Conservation (phyloP, 2,329 filamentous ascomycete species). For the Aquanectria penicillioides region DNA sequence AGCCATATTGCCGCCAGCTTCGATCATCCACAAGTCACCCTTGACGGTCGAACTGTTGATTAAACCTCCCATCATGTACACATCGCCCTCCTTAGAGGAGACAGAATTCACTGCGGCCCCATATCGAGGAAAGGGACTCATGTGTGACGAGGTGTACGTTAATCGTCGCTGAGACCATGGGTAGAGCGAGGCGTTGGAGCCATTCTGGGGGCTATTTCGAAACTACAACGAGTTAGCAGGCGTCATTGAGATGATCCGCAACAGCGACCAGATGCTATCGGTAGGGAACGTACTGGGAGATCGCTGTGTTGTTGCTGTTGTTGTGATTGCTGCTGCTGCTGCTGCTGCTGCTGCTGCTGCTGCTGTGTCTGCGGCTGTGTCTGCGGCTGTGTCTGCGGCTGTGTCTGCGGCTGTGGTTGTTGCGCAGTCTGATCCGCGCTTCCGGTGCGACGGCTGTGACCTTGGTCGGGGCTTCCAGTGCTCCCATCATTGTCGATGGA, state of each 20-base stretch:
- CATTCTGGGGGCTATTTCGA: constrained; percentile 63
- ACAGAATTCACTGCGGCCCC: constrained; percentile 93
- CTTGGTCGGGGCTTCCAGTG: constrained; percentile 72
- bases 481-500: constrained; percentile 71
- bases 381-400: constrained; percentile 26
- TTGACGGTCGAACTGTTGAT: constrained; percentile 96
- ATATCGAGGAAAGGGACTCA: constrained; percentile 94
- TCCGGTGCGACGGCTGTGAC: constrained; percentile 64
- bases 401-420: constrained; percentile 17
- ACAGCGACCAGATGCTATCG: too few species aligned
- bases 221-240: constrained; percentile 51
- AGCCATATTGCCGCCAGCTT: constrained; percentile 85
- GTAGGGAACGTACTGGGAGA: constrained; percentile 48
- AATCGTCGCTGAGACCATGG: constrained; percentile 94
- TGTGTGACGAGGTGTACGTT: constrained; percentile 83
- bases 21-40: constrained; percentile 97
- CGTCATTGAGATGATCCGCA: constrained; percentile 3
- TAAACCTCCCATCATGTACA: constrained; percentile 97
- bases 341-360: constrained; percentile 35
- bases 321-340: constrained; percentile 10
- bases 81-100: constrained; percentile 94
- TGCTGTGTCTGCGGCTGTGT: constrained; percentile 42
- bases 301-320: constrained; percentile 46
- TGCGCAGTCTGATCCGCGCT: constrained; percentile 60
- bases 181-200: constrained; percentile 83